A percentile compares a stretch with the other conserved stretches of the same genome.
These are phyloP conservation scores for Dothideomycetes sp. DNA, from an alignment of 2,329 filamentous ascomycete species.

Conservation along the genomic window DNA sequence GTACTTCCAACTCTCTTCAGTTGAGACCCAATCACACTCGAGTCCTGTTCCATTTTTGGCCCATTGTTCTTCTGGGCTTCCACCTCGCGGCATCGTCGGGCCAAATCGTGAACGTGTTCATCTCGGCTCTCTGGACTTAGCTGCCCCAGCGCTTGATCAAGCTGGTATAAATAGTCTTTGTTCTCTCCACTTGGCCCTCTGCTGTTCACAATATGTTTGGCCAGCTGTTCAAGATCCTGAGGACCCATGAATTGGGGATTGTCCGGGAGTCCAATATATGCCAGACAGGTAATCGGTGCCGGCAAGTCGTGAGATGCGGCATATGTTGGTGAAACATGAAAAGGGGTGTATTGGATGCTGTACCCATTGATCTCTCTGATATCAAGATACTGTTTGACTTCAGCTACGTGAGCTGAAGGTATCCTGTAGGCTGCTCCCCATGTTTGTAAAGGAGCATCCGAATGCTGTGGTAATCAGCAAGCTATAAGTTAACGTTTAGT, in stretches of 20 bases:
- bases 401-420: conserved; percentile 57
- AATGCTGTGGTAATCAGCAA: conserved; percentile 46
- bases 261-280: conserved; percentile 88
- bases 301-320: conserved; percentile 35
- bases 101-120: conserved; percentile 75
- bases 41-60: not conserved
- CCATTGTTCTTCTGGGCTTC: conserved; percentile 32
- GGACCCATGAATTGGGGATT: conserved; percentile 88
- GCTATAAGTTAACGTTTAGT: not conserved
- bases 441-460: conserved; percentile 54
- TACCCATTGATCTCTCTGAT: conserved; percentile 98
- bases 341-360: conserved; percentile 81
- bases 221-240: conserved; percentile 68
- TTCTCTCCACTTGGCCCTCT: conserved; percentile 81
- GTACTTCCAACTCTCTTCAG: conserved; percentile 41
- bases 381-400: conserved; percentile 84
- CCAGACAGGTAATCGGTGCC: conserved; percentile 49
- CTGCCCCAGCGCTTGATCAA: conserved; percentile 65
- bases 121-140: conserved; percentile 71
- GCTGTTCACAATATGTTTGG: conserved; percentile 69
- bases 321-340: conserved; percentile 50
- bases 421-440: conserved; percentile 82
- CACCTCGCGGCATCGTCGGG: conserved; percentile 58
- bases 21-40: conserved; percentile 21
- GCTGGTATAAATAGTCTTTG: conserved; percentile 73